phyloP scores from a whole-genome alignment of 2,329 filamentous ascomycete species.

The Fonsecaea nubica region DNA sequence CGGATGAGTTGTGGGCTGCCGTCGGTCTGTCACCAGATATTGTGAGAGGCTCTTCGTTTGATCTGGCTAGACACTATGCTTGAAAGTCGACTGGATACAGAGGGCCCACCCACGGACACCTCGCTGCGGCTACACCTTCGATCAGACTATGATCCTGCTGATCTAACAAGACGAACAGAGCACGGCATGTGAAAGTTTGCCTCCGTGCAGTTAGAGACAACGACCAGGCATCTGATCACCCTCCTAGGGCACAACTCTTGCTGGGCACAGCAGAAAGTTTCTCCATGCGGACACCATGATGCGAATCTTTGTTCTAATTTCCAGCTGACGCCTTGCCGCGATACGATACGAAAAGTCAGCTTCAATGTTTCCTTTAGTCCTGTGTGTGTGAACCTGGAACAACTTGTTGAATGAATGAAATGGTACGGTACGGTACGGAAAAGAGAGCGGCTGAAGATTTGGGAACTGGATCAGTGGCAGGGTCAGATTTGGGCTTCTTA shows the following conservation, averaged over 20 bases:
- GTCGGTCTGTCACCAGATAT: constrained; percentile 60
- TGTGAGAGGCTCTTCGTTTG: constrained; percentile 42
- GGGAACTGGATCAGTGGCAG: background rate
- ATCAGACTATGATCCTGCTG: background rate
- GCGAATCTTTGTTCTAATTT: background rate
- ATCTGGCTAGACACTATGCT: constrained; percentile 5
- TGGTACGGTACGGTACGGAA: background rate
- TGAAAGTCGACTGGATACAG: background rate
- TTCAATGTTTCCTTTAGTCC: background rate
- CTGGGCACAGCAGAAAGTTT: background rate
- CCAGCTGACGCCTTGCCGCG: background rate
- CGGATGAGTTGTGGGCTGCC: constrained; percentile 81
- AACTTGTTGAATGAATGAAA: background rate
- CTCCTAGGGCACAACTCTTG: background rate
- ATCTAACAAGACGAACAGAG: background rate
- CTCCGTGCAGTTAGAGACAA: background rate
- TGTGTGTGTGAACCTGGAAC: background rate
- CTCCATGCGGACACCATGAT: background rate
- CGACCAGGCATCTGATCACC: background rate
- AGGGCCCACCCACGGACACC: no score
- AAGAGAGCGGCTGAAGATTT: constrained; percentile 2
- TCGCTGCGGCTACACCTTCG: background rate
- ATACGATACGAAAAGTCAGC: background rate
- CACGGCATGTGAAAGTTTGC: background rate
- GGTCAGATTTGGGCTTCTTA: background rate